These are phyloP conservation scores for Pythium vanterpoolii DNA, from an alignment of 352 stramenopile genomes.

Conservation along the genomic window DNA sequence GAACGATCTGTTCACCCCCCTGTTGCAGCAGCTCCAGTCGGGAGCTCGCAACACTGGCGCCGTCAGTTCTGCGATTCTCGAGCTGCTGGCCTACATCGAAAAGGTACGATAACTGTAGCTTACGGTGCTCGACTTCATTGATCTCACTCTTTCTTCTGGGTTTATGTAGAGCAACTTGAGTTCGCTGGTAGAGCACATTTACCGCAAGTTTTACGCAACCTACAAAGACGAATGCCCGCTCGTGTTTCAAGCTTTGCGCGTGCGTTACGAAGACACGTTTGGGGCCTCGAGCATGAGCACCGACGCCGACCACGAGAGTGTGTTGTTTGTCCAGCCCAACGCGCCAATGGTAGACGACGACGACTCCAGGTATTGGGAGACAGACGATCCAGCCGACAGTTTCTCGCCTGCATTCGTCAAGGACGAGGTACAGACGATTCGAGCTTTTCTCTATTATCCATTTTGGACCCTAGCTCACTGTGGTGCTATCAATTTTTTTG, in stretches of 20 bases:
- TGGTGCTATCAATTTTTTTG: conserved; percentile 7
- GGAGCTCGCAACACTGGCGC: conserved; percentile 52
- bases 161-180: conserved; percentile 50
- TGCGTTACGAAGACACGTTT: conserved; percentile 52
- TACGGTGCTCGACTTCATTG: too few relatives aligned
- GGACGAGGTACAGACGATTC: conserved; percentile 37
- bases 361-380: conserved; percentile 80
- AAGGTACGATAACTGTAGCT: conserved; percentile 58
- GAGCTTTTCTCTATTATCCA: not conserved
- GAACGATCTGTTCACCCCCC: conserved; percentile 62
- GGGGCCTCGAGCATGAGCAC: conserved; percentile 24
- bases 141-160: not conserved
- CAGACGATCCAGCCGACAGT: conserved; percentile 42
- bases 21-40: conserved; percentile 49
- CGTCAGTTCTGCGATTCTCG: conserved; percentile 69
- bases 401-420: conserved; percentile 36
- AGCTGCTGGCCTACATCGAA: conserved; percentile 73
- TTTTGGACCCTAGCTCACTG: too few relatives aligned
- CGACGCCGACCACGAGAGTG: conserved; percentile 28
- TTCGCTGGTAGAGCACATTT: conserved; percentile 71
- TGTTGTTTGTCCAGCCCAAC: conserved; percentile 47
- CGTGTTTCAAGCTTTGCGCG: conserved; percentile 67
- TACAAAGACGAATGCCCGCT: conserved; percentile 69
- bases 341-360: conserved; percentile 58
- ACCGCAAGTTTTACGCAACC: conserved; percentile 74